phyloP scores from a whole-genome alignment of 1,139 yeast genomes.

The Suhomyces bribrorum region DNA sequence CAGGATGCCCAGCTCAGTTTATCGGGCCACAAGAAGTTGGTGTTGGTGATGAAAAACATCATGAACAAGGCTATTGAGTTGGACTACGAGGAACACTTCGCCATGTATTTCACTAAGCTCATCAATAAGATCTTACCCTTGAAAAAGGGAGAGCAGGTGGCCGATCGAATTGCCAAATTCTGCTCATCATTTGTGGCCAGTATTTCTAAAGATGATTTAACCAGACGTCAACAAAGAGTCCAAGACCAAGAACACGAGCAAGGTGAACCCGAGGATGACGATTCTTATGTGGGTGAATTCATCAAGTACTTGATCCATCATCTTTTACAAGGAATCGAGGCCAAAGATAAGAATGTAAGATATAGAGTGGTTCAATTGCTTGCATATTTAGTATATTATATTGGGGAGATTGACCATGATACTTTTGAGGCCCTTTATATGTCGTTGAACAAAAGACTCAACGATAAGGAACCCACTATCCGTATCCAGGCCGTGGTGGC shows the following conservation, averaged over 20 bases:
- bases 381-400: conserved; percentile 68
- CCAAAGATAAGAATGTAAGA: conserved; percentile 75
- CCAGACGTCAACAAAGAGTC: conserved; percentile 8
- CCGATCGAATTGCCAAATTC: conserved; percentile 77
- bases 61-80: conserved; percentile 57
- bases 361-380: conserved; percentile 79
- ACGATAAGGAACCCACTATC: conserved; percentile 78
- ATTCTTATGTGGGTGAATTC: conserved; percentile 49
- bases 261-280: conserved; percentile 26
- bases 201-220: conserved; percentile 39
- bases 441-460: conserved; percentile 62
- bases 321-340: conserved; percentile 71
- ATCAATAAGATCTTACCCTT: conserved; percentile 66
- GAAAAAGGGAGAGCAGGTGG: conserved; percentile 70
- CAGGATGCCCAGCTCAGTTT: conserved; percentile 77
- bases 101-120: conserved; percentile 57
- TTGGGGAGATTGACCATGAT: conserved; percentile 77
- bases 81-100: conserved; percentile 59
- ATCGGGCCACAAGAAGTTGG: conserved; percentile 76
- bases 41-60: conserved; percentile 60
- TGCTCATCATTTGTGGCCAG: conserved; percentile 64
- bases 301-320: conserved; percentile 65
- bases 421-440: conserved; percentile 63
- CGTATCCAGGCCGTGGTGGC: conserved; percentile 84
- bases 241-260: conserved; percentile 21